Evolutionary conservation across 139 green algal genomes (phyloP).

Genomic region (Ulvella scutata): DNA sequence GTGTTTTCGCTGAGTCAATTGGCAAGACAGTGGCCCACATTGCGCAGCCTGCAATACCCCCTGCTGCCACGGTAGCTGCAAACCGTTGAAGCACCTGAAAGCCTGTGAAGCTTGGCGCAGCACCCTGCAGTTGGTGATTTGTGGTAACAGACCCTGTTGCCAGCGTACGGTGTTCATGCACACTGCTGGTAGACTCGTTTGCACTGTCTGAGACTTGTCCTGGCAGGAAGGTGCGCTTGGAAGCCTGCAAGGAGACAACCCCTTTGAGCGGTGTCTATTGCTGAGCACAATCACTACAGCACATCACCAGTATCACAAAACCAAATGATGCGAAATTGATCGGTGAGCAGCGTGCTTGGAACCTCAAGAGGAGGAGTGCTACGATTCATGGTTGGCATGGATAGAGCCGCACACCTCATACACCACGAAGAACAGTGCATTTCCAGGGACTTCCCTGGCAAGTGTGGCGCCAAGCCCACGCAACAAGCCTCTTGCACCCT

Average conservation of each 20-base stretch:
- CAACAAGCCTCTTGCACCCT: constrained; percentile 37
- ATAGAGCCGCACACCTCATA: constrained; percentile 30
- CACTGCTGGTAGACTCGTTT: no score
- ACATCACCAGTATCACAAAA: no score
- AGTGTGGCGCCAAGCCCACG: constrained; percentile 50
- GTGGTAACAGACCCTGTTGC: not conserved
- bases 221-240: not conserved
- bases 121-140: not conserved
- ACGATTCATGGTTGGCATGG: not conserved
- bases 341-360: not conserved
- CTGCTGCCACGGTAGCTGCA: not conserved
- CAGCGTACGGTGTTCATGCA: no score
- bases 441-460: constrained; percentile 50
- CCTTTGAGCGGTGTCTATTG: not conserved
- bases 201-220: not conserved
- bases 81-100: not conserved
- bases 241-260: not conserved
- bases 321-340: no score
- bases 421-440: constrained; percentile 52
- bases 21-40: constrained; percentile 55
- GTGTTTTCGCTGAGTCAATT: constrained; percentile 63
- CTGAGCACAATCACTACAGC: no score
- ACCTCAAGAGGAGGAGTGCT: not conserved
- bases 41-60: not conserved
- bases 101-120: no score